Evolutionary conservation across 179 eudicot genomes (phyloP).

Genomic region (Heliamphora pulchella): DNA sequence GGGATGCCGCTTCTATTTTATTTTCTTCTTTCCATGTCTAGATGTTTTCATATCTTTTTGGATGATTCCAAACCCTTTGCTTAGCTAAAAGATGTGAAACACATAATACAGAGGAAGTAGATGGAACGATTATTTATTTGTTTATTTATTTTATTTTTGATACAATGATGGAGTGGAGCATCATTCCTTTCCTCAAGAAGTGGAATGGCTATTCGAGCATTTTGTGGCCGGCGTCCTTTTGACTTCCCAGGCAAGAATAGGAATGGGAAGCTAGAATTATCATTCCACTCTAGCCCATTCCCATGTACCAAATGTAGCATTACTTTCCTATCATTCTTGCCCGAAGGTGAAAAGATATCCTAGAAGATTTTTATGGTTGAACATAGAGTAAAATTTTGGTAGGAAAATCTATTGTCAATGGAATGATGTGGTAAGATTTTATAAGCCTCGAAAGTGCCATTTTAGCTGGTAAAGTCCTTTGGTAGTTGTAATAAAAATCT

Average conservation of each 20-base stretch:
- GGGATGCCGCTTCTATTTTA: no score
- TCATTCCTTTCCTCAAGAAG: background rate
- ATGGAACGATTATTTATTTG: background rate
- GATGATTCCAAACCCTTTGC: no score
- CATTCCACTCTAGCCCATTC: background rate
- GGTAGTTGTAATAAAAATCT: background rate
- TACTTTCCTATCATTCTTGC: background rate
- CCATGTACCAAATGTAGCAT: background rate
- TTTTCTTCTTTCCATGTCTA: no score
- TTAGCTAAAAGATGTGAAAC: no score
- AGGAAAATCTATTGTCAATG: background rate
- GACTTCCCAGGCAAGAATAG: background rate
- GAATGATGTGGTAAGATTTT: background rate
- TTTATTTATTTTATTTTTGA: background rate
- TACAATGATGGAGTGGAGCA: background rate
- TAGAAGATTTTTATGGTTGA: background rate
- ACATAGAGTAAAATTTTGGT: background rate
- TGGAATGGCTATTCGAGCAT: background rate
- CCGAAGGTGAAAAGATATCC: background rate
- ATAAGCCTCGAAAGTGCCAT: background rate
- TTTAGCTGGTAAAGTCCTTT: background rate
- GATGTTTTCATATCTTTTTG: no score
- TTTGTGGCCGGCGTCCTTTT: background rate
- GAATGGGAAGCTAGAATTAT: background rate
- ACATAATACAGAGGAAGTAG: background rate